Base-by-base conservation (phyloP, 352 stramenopile genomes). In the Phytophthora pinifolia region DNA sequence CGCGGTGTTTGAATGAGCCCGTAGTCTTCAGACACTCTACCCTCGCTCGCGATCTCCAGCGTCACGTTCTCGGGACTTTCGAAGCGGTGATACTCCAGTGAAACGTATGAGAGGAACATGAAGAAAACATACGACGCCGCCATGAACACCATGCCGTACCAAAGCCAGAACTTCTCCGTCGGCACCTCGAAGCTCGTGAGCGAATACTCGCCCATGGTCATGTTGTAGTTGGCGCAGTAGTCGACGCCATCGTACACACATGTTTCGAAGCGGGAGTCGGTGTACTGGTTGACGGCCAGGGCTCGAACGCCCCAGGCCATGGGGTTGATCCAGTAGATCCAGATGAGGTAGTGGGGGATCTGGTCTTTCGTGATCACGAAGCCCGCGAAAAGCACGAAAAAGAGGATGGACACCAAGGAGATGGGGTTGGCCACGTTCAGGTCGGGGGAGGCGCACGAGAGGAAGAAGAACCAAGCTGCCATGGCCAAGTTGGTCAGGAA, bases 401-500 rank as follows among this genome's bases (percentile, higher is more conserved):
- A 56, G 4, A 68, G 43, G 27, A 64, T 49, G 2, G 42, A 64
- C 2, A 68, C 54, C 13, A n/a, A n/a, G n/a, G n/a, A n/a, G n/a
- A n/a, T n/a, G n/a, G n/a, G n/a, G n/a, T n/a, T n/a, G n/a, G n/a
- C 54, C 25, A 69, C 44, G 43, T 61, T 61, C 22, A 69, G 17
- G 20, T 69, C n/a, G 0, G 60, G 60, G 7, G 54, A 51, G 1
- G 44, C 48, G 3, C 29, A 67, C 0, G 46, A 29, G 42, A 62
- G 25, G 37, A 69, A 65, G 37, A 65, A 61, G 36, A 69, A 65
- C 18, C 38, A 69, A 1, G 54, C 48, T 0, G 48, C 17, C 17
- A 67, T 39, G 2, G 60, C 50, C 5, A 87, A n/a, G 22, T 79
- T 80, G 1, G 47, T 51, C 15, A 79, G 4, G 34, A 78, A 33